Percentiles rank a stretch among this genome's conserved stretches.
These are phyloP conservation scores for Epichloe festucae DNA, from an alignment of 2,329 filamentous ascomycete genomes.

Conservation along the genomic window DNA sequence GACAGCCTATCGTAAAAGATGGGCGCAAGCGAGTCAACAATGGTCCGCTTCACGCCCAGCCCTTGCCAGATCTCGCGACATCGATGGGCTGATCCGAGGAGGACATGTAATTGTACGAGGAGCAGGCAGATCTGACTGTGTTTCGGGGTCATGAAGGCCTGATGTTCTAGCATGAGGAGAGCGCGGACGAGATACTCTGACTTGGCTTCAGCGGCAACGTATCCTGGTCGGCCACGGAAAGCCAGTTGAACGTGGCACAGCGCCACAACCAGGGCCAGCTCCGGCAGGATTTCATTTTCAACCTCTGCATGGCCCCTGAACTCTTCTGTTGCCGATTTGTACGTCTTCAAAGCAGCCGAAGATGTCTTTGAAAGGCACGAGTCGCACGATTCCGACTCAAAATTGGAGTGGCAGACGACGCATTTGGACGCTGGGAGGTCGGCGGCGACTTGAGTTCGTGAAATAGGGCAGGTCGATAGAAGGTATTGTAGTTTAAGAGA, in stretches of 20 bases:
- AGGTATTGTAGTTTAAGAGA: slow-evolving; percentile 32
- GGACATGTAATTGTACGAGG: slow-evolving; percentile 37
- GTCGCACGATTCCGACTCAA: slow-evolving; percentile 10
- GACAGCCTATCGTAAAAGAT: slow-evolving; percentile 44
- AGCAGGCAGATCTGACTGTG: slow-evolving; percentile 35
- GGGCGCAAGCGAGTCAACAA: slow-evolving; percentile 42
- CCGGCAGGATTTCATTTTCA: slow-evolving; percentile 15
- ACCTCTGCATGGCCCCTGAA: slow-evolving; percentile 1
- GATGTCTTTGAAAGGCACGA: slow-evolving; percentile 14
- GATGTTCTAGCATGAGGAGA: slow-evolving; percentile 34
- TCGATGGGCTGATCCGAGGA: slow-evolving; percentile 34
- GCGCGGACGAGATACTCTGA: slow-evolving; percentile 32
- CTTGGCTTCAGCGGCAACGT: slow-evolving; percentile 8
- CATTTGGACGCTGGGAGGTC: slow-evolving; percentile 13
- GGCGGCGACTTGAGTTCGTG: slow-evolving; percentile 11
- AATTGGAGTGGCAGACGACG: slow-evolving; percentile 11
- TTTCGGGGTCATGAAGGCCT: slow-evolving; percentile 30
- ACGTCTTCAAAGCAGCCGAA: slow-evolving; percentile 10
- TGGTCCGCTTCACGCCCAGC: slow-evolving; percentile 42
- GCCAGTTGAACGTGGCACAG: slow-evolving; percentile 22
- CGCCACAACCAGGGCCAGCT: slow-evolving; percentile 22
- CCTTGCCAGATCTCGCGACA: slow-evolving; percentile 36
- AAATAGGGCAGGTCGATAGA: slow-evolving; percentile 24
- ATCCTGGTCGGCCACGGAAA: slow-evolving; percentile 8
- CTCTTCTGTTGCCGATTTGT: slow-evolving; percentile 5